Conservation (phyloP, 2,329 filamentous ascomycete genomes). For the Diaporthe sp. region DNA sequence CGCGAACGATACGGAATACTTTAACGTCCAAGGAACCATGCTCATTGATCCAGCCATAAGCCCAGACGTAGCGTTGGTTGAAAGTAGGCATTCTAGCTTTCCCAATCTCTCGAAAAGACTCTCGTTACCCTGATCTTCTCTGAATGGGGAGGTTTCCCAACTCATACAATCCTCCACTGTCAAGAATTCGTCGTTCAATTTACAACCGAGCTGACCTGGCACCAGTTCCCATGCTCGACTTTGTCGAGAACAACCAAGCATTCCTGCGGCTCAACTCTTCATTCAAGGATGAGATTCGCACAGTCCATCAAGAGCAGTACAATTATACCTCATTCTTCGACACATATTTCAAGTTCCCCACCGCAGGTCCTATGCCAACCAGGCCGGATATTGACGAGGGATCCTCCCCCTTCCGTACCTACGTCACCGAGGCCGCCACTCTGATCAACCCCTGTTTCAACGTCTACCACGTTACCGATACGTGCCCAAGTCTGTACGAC, state of each 20-base stretch:
- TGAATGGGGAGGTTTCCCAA: background rate
- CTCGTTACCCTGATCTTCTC: slow-evolving; percentile 26
- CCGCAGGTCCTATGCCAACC: slow-evolving; percentile 68
- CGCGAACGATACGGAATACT: slow-evolving; percentile 72
- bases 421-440: slow-evolving; percentile 64
- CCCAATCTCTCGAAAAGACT: slow-evolving; percentile 51
- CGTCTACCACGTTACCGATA: slow-evolving; percentile 75
- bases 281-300: slow-evolving; percentile 63
- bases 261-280: slow-evolving; percentile 73
- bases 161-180: background rate
- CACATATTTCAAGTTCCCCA: slow-evolving; percentile 75
- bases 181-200: accelerated
- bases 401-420: slow-evolving; percentile 64
- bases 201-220: slow-evolving; percentile 38
- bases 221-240: slow-evolving; percentile 65
- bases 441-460: slow-evolving; percentile 81
- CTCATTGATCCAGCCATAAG: slow-evolving; percentile 33
- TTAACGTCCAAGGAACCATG: slow-evolving; percentile 62
- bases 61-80: slow-evolving; percentile 20
- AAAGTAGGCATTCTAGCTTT: slow-evolving; percentile 51
- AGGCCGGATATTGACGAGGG: slow-evolving; percentile 60
- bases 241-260: slow-evolving; percentile 68
- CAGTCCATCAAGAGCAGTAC: slow-evolving; percentile 68
- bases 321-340: slow-evolving; percentile 71
- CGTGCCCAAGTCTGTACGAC: slow-evolving; percentile 74